These are phyloP conservation scores for Aspergillus udagawae DNA, from an alignment of 2,329 filamentous ascomycete species.

Conservation along the genomic window DNA sequence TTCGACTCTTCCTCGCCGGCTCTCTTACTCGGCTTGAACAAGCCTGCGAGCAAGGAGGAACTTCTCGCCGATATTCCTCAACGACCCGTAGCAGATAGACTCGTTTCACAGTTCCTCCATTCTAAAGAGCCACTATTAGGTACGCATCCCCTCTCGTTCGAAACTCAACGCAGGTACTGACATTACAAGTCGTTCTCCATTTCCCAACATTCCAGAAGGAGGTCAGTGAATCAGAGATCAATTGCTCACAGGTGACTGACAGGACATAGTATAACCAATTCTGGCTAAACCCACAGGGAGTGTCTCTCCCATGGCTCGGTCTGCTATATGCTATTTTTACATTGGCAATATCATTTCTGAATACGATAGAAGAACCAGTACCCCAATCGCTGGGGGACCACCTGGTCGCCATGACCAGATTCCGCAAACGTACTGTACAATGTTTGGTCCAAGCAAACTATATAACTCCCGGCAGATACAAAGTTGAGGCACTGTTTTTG, in stretches of 20 bases:
- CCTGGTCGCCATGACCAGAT: constrained; percentile 37
- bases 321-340: constrained; percentile 27
- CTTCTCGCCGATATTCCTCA: constrained; percentile 29
- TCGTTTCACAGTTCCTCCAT: constrained; percentile 33
- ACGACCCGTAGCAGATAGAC: constrained; percentile 27
- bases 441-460: constrained; percentile 34
- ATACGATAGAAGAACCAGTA: constrained; percentile 21
- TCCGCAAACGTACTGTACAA: constrained; percentile 43
- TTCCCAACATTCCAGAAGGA: constrained; percentile 30
- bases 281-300: constrained; percentile 24
- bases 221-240: constrained; percentile 8
- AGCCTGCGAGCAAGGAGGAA: constrained; percentile 26
- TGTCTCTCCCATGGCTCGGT: constrained; percentile 30
- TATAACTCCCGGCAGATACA: constrained; percentile 27
- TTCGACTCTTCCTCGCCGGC: constrained; percentile 20
- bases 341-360: constrained; percentile 23
- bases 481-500: constrained; percentile 29
- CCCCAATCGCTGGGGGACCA: constrained; percentile 15
- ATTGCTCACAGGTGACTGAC: background rate
- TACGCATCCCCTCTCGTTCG: constrained; percentile 9
- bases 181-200: constrained; percentile 23
- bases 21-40: constrained; percentile 25
- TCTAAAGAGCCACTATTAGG: constrained; percentile 28
- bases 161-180: background rate
- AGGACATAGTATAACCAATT: constrained; percentile 26